These are phyloP conservation scores for Balakata baccata DNA, from an alignment of 345 rosid species.

Conservation along the genomic window DNA sequence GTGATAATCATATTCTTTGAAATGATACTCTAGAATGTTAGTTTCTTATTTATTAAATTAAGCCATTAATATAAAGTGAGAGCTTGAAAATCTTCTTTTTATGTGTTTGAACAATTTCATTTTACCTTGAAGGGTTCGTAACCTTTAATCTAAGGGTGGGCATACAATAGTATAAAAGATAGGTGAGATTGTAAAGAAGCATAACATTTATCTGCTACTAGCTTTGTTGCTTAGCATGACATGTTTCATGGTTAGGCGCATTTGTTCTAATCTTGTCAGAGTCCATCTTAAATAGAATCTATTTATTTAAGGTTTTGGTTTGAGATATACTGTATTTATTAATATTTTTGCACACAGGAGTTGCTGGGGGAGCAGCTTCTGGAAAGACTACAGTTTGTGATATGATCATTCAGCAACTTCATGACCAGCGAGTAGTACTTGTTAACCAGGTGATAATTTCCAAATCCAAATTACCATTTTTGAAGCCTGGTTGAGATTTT, in stretches of 20 bases:
- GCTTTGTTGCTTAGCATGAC: background rate
- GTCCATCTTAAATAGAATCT: background rate
- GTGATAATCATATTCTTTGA: background rate
- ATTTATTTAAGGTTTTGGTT: background rate
- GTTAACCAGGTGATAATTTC: conserved; percentile 68
- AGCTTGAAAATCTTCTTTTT: background rate
- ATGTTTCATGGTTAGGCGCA: background rate
- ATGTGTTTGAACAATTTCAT: background rate
- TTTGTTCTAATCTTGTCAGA: background rate
- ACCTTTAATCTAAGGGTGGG: background rate
- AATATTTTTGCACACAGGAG: conserved; percentile 44
- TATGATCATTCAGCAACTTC: conserved; percentile 98
- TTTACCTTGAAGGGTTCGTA: too few relatives aligned
- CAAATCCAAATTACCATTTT: background rate
- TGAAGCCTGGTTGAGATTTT: background rate
- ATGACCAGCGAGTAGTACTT: conserved; percentile 98
- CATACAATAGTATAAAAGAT: background rate
- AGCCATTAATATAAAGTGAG: background rate
- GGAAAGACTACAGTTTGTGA: conserved; percentile 98
- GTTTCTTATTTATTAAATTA: background rate
- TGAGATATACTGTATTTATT: background rate
- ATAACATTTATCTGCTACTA: background rate
- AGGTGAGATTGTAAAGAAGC: background rate
- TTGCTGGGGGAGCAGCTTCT: conserved; percentile 98
- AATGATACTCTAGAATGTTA: background rate